Percentiles rank a stretch among this genome's conserved stretches.
phyloP scores from a whole-genome alignment of 768 basidiomycete genomes.

The Lepiota brunneoincarnata region DNA sequence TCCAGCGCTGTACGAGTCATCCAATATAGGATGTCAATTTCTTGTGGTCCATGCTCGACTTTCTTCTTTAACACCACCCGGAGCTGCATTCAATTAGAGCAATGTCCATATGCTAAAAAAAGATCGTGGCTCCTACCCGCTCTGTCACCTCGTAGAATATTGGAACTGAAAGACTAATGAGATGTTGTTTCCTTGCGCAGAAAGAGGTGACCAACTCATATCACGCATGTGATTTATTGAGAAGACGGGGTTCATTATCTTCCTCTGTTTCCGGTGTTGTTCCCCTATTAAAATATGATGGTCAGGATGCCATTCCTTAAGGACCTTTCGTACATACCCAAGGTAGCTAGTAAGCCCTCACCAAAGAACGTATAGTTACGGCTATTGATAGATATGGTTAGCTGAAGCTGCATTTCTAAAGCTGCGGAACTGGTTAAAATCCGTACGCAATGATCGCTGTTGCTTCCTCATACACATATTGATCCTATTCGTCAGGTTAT shows the following conservation, averaged over 20 bases:
- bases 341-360: slow-evolving; percentile 16
- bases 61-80: slow-evolving; percentile 18
- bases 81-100: slow-evolving; percentile 18
- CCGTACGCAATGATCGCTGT: slow-evolving; percentile 21
- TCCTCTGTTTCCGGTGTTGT: background rate
- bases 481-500: slow-evolving; percentile 24
- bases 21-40: slow-evolving; percentile 35
- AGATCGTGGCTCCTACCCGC: too few species aligned
- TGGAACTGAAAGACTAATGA: too few species aligned
- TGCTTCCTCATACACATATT: slow-evolving; percentile 27
- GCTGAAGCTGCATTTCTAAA: too few species aligned
- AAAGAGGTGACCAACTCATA: background rate
- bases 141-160: too few species aligned
- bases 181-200: too few species aligned
- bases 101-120: background rate
- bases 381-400: background rate
- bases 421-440: background rate
- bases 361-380: slow-evolving; percentile 12
- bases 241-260: background rate
- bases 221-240: background rate
- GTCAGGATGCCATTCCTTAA: too few species aligned
- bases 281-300: background rate
- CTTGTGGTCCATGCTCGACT: slow-evolving; percentile 23
- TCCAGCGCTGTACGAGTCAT: slow-evolving; percentile 44
- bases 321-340: slow-evolving; percentile 12